These are phyloP conservation scores for Fusarium virguliforme DNA, from an alignment of 2,329 filamentous ascomycete genomes.

Conservation along the genomic window DNA sequence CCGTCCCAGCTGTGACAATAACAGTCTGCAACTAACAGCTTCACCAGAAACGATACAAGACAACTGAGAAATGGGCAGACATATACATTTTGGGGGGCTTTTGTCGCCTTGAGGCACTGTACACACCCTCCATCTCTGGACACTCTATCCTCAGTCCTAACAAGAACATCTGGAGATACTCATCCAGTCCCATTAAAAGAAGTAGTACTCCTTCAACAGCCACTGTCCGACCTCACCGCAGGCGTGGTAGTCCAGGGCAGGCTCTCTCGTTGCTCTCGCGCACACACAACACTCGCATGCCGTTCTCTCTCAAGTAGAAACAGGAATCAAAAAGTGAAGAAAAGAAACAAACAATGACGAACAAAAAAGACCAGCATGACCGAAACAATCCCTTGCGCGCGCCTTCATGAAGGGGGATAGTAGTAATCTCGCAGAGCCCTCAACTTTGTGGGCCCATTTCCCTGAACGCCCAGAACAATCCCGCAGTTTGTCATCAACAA, in stretches of 20 bases:
- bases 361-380: slow-evolving; percentile 27
- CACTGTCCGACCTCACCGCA: slow-evolving; percentile 8
- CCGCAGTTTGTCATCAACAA: slow-evolving; percentile 50
- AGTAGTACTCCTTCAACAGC: slow-evolving; percentile 13
- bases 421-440: slow-evolving; percentile 44
- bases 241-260: slow-evolving; percentile 8
- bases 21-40: slow-evolving; percentile 13
- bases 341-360: background rate
- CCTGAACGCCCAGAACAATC: slow-evolving; percentile 51
- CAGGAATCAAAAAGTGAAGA: slow-evolving; percentile 34
- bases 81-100: slow-evolving; percentile 39
- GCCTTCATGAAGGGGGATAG: slow-evolving; percentile 49
- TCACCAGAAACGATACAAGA: slow-evolving; percentile 34
- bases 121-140: slow-evolving; percentile 36
- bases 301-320: slow-evolving; percentile 35
- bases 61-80: slow-evolving; percentile 25
- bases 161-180: slow-evolving; percentile 34
- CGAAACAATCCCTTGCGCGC: slow-evolving; percentile 47
- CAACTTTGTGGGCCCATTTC: slow-evolving; percentile 51
- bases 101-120: slow-evolving; percentile 29
- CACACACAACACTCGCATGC: slow-evolving; percentile 29
- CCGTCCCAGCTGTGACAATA: slow-evolving; percentile 13
- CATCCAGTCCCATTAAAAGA: slow-evolving; percentile 35
- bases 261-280: slow-evolving; percentile 15
- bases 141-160: slow-evolving; percentile 30